These are phyloP conservation scores for Lasiodiplodia citricola DNA, from an alignment of 2,329 filamentous ascomycete genomes.

Conservation along the genomic window DNA sequence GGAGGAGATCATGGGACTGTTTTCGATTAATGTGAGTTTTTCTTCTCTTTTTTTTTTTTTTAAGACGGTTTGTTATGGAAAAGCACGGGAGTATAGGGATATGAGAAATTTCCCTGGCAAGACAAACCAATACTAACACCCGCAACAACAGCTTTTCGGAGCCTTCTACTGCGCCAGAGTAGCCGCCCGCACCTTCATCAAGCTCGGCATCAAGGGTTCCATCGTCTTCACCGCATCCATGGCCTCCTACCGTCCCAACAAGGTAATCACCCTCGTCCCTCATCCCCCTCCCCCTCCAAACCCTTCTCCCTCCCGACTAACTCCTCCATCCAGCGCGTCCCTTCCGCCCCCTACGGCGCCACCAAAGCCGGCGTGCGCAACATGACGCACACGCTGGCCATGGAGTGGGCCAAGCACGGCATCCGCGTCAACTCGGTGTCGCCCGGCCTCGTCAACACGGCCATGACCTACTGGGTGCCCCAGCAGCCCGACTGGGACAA, in stretches of 20 bases:
- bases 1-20: slow-evolving; percentile 54
- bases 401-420: slow-evolving; percentile 47
- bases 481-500: slow-evolving; percentile 61
- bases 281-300: neutral
- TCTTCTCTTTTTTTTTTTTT: neutral
- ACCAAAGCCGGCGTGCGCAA: slow-evolving; percentile 53
- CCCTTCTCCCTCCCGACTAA: no score
- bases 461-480: slow-evolving; percentile 54
- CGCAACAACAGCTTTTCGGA: slow-evolving; percentile 42
- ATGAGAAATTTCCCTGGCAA: neutral
- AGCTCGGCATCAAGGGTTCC: slow-evolving; percentile 50
- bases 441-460: slow-evolving; percentile 44
- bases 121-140: neutral
- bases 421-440: slow-evolving; percentile 47
- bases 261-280: slow-evolving; percentile 31
- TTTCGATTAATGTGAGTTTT: slow-evolving; percentile 44
- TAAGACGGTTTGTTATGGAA: no score
- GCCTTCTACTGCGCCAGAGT: slow-evolving; percentile 52
- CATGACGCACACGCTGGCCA: slow-evolving; percentile 45
- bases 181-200: slow-evolving; percentile 53
- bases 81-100: neutral
- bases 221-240: slow-evolving; percentile 56
- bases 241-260: slow-evolving; percentile 55
- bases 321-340: slow-evolving; percentile 34
- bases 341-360: slow-evolving; percentile 50